Conservation (phyloP, 805 yeast genomes). For the Kluyveromyces siamensis region DNA sequence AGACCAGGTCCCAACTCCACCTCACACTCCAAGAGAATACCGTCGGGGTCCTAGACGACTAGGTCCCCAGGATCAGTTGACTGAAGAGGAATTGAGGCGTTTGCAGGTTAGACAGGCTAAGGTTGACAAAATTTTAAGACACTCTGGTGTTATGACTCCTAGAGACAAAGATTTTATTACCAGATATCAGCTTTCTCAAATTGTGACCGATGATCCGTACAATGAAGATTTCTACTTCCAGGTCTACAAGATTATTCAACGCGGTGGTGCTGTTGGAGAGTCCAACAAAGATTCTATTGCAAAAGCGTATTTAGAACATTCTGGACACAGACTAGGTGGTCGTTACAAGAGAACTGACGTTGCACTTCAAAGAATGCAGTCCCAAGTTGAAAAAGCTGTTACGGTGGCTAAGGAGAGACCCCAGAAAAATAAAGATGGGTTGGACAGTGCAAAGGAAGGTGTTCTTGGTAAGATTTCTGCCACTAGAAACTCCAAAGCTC, state of each 20-base stretch:
- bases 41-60: slow-evolving; percentile 20
- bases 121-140: slow-evolving; percentile 64
- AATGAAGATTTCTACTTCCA: slow-evolving; percentile 95
- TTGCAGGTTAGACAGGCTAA: slow-evolving; percentile 62
- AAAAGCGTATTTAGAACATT: slow-evolving; percentile 81
- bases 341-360: slow-evolving; percentile 77
- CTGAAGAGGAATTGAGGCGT: slow-evolving; percentile 67
- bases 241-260: slow-evolving; percentile 71
- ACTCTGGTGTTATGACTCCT: slow-evolving; percentile 93
- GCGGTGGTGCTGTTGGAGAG: slow-evolving; percentile 32
- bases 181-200: slow-evolving; percentile 86
- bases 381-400: slow-evolving; percentile 93
- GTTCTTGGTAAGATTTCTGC: slow-evolving; percentile 84
- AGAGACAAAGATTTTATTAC: slow-evolving; percentile 95
- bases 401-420: slow-evolving; percentile 89
- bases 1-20: slow-evolving; percentile 5
- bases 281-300: slow-evolving; percentile 74
- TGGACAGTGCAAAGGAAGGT: slow-evolving; percentile 51
- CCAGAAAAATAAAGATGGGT: slow-evolving; percentile 41
- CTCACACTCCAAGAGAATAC: slow-evolving; percentile 5
- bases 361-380: slow-evolving; percentile 95
- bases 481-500: slow-evolving; percentile 73
- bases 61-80: slow-evolving; percentile 31
- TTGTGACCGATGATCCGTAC: slow-evolving; percentile 94
- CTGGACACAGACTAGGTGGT: slow-evolving; percentile 86